Base-by-base conservation (phyloP, 1,284 basidiomycete genomes). In the Pterulicium gracile region DNA sequence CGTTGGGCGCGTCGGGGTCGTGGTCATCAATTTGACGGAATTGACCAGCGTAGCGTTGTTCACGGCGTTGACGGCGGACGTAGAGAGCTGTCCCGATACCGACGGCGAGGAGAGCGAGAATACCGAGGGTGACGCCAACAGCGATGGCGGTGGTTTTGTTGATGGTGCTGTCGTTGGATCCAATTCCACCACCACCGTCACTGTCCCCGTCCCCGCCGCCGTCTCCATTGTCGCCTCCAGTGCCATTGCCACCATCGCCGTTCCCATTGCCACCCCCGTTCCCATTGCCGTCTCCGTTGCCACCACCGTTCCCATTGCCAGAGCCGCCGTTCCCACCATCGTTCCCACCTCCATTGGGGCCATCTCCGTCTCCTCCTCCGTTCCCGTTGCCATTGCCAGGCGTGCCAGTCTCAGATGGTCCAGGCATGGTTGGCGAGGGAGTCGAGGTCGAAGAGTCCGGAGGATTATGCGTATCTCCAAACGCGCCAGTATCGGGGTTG, bases 51-150 rank as follows among this genome's bases (percentile, higher is more conserved):
- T 52, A 51, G 40, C 54, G 50, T 23, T 56, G 56, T 24, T 55
- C 60, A 15, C 61, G 58, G 21, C 61, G 65, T 41, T 54, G 58
- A 35, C 55, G 52, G 52, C 61, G 59, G 34, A 72, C 42, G 54
- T 71, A 77, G 56, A 70, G 79, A 1, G 66, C 58, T 0, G 60
- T 63, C 3, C 58, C 65, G 1, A 68, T 48, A 10, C 57, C 66
- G 5, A 67, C 60, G 5, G 64, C 66, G 21, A 79, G 47, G 5
- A 82, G 60, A 7, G 64, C 76, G 14, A 83, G 57, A 3, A 74
- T 55, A 22, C 75, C 79, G 42, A 86, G 65, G 2, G 71, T 61
- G 7, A 73, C 68, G 7, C 79, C 78, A 15, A 86, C 59, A 4
- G 70, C 74, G 50, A 85, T 76, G 4, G 68, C 70, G 0, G 67